A percentile compares a stretch with the other conserved stretches of the same genome.
Evolutionary conservation across 768 basidiomycete genomes (phyloP).

Genomic region (Jaapia argillacea): DNA sequence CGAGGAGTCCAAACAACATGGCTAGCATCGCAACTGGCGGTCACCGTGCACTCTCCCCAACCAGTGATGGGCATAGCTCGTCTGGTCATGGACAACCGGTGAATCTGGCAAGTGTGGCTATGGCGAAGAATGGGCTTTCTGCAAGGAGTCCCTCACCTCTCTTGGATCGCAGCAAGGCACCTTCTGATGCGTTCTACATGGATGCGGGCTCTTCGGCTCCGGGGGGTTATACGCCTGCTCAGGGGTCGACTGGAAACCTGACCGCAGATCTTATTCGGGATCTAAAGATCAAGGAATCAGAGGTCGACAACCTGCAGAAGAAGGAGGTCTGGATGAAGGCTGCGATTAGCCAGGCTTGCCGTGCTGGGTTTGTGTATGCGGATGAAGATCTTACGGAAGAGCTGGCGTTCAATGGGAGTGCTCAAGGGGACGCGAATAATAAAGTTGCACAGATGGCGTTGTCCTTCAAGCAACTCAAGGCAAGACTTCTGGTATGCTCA

Average conservation of each 20-base stretch:
- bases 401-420: conserved; percentile 22
- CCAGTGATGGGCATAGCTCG: conserved; percentile 15
- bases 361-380: conserved; percentile 66
- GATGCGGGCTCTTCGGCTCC: conserved; percentile 30
- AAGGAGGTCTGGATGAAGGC: conserved; percentile 83
- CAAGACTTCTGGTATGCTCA: conserved; percentile 66
- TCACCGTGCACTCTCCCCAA: conserved; percentile 53
- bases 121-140: conserved; percentile 38
- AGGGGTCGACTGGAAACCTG: conserved; percentile 55
- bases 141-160: conserved; percentile 50
- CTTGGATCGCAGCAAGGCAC: conserved; percentile 43
- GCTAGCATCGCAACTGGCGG: conserved; percentile 20
- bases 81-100: conserved; percentile 29
- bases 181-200: conserved; percentile 52
- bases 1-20: conserved; percentile 48
- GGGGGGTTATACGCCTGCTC: conserved; percentile 37
- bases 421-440: conserved; percentile 35
- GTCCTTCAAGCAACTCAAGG: conserved; percentile 81
- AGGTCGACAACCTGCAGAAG: conserved; percentile 66
- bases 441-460: conserved; percentile 63
- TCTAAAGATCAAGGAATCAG: conserved; percentile 72
- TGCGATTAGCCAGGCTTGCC: conserved; percentile 63
- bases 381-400: conserved; percentile 39
- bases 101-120: conserved; percentile 45
- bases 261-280: conserved; percentile 72